Evolutionary conservation across 2,329 filamentous ascomycete species (phyloP).

Genomic region (Teratosphaeria gauchensis): DNA sequence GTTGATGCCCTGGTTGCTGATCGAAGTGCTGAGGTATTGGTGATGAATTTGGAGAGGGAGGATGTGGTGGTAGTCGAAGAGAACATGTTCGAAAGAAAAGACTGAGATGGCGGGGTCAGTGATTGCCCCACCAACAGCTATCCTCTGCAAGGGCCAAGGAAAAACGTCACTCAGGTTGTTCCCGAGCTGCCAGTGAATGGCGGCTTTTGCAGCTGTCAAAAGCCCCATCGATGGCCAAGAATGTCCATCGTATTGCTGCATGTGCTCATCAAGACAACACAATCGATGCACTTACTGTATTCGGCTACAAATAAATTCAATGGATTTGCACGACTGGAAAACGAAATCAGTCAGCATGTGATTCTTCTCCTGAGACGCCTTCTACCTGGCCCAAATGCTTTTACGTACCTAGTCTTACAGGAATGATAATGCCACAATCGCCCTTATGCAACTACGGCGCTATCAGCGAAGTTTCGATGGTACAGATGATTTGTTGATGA

Average conservation of each 20-base stretch:
- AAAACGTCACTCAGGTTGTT: not conserved
- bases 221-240: not conserved
- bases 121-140: conserved; percentile 1
- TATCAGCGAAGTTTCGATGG: not conserved
- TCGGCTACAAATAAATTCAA: not conserved
- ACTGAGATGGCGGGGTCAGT: conserved; percentile 1
- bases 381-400: not conserved
- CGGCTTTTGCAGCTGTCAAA: not conserved
- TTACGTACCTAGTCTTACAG: not conserved
- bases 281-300: not conserved
- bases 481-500: not conserved
- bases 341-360: not conserved
- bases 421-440: not conserved
- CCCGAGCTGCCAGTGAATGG: not conserved
- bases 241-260: not conserved
- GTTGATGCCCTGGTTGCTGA: conserved; percentile 29
- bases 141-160: not conserved
- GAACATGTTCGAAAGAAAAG: conserved; percentile 9
- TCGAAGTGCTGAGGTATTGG: conserved; percentile 4
- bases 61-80: conserved; percentile 11
- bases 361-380: not conserved
- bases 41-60: conserved; percentile 1
- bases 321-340: not conserved
- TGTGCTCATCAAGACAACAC: not conserved
- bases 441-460: not conserved